Percentiles rank a stretch among this genome's conserved stretches.
Conservation (phyloP, 2,329 filamentous ascomycete genomes). For the Aspergillus sp. region DNA sequence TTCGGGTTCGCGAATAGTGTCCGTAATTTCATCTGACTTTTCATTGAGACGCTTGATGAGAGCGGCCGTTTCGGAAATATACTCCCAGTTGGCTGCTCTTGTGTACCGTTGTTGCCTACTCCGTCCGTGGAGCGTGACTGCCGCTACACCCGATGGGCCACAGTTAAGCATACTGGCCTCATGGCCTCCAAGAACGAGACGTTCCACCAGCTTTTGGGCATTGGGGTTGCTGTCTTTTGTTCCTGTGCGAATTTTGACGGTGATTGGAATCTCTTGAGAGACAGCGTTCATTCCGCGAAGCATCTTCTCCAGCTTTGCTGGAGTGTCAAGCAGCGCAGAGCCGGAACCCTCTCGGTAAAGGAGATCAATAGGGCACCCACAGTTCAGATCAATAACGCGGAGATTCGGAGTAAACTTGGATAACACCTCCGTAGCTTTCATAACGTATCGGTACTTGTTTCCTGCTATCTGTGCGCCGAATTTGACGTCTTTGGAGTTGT, state of each 20-base stretch:
- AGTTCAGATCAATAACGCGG: constrained; percentile 92
- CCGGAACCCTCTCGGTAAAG: constrained; percentile 86
- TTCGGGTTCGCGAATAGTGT: constrained; percentile 78
- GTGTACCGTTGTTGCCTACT: constrained; percentile 95
- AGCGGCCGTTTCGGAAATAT: constrained; percentile 85
- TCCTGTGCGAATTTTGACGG: constrained; percentile 91
- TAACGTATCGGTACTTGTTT: constrained; percentile 85
- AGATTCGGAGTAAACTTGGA: constrained; percentile 76
- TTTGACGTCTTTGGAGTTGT: constrained; percentile 77
- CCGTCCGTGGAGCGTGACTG: constrained; percentile 92
- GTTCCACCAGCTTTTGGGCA: constrained; percentile 76
- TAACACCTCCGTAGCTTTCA: constrained; percentile 83
- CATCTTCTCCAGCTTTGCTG: constrained; percentile 88
- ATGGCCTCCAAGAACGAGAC: constrained; percentile 74
- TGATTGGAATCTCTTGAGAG: constrained; percentile 86
- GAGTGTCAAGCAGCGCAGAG: constrained; percentile 85
- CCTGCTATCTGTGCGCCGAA: constrained; percentile 93
- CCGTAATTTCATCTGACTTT: constrained; percentile 63
- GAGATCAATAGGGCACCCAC: constrained; percentile 94
- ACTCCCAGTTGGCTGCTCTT: constrained; percentile 86
- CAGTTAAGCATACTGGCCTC: constrained; percentile 66
- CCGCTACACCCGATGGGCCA: constrained; percentile 81
- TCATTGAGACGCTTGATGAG: constrained; percentile 78
- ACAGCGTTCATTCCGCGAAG: constrained; percentile 94
- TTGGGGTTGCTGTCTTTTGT: constrained; percentile 77